Conservation (phyloP, 1,284 basidiomycete species). For the Rhodotorula sp. region DNA sequence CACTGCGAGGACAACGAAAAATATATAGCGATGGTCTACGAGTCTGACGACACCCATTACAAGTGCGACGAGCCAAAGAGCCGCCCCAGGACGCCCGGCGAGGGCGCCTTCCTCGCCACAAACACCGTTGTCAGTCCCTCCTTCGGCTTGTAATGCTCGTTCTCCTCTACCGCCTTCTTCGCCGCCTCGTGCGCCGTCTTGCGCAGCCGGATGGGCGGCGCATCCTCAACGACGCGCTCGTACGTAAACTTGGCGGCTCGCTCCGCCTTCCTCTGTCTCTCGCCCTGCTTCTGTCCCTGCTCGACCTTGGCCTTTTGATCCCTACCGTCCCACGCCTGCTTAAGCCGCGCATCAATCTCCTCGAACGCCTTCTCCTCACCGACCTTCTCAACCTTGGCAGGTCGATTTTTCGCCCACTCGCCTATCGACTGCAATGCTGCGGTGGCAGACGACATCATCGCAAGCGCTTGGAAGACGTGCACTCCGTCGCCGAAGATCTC, state of each 20-base stretch:
- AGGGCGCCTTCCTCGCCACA: no score
- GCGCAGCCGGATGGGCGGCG: conserved; percentile 6
- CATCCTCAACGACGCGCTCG: background rate
- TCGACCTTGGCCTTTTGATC: no score
- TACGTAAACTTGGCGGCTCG: background rate
- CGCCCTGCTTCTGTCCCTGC: no score
- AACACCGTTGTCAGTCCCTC: conserved; percentile 5
- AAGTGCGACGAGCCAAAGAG: no score
- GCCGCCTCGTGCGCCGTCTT: background rate
- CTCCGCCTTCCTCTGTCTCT: background rate
- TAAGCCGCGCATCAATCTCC: background rate
- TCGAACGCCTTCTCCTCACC: background rate
- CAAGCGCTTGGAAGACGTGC: conserved; percentile 18
- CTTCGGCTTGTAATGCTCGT: background rate
- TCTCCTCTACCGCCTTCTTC: conserved; percentile 6
- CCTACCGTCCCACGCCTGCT: background rate
- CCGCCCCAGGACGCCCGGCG: no score
- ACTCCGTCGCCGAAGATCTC: conserved; percentile 19
- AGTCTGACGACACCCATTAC: no score
- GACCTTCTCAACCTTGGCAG: background rate
- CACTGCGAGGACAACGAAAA: no score
- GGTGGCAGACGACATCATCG: background rate
- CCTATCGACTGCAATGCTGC: background rate
- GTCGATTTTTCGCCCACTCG: background rate
- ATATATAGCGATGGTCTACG: no score